These are phyloP conservation scores for Nidularia sp. DNA, from an alignment of 768 basidiomycete genomes.

Conservation along the genomic window DNA sequence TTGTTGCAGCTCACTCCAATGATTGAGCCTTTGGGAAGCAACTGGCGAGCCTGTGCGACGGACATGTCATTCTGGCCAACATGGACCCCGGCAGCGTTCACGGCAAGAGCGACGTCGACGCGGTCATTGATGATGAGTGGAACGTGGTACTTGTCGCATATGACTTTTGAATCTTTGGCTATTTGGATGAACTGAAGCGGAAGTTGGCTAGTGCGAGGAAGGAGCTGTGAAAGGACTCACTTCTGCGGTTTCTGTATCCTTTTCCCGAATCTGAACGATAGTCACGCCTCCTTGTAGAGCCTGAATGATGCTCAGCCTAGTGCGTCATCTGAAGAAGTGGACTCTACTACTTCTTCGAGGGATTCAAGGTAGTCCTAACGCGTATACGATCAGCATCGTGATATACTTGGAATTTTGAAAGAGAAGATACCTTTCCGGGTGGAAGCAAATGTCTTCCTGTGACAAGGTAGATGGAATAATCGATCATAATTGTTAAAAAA, in stretches of 20 bases:
- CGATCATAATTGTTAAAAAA: slow-evolving; percentile 25
- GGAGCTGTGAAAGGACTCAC: slow-evolving; percentile 32
- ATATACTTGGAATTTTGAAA: slow-evolving; percentile 4
- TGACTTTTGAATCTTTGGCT: slow-evolving; percentile 59
- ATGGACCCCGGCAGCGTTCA: slow-evolving; percentile 78
- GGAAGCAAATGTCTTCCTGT: slow-evolving; percentile 80
- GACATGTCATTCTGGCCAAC: slow-evolving; percentile 89
- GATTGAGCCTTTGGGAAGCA: slow-evolving; percentile 67
- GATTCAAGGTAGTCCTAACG: slow-evolving; percentile 65
- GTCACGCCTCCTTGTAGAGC: slow-evolving; percentile 85
- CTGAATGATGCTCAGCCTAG: slow-evolving; percentile 30
- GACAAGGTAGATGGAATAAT: slow-evolving; percentile 83
- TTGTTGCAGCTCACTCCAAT: slow-evolving; percentile 82
- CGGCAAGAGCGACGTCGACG: slow-evolving; percentile 80
- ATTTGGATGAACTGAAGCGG: slow-evolving; percentile 67
- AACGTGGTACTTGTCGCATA: slow-evolving; percentile 75
- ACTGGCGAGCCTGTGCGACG: slow-evolving; percentile 52
- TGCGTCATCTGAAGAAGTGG: background rate
- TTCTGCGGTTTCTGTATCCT: slow-evolving; percentile 75
- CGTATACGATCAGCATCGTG: slow-evolving; percentile 4
- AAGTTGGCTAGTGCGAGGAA: background rate
- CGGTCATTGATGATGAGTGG: slow-evolving; percentile 88
- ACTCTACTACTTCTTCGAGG: slow-evolving; percentile 76
- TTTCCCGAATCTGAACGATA: slow-evolving; percentile 87
- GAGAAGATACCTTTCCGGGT: slow-evolving; percentile 55